Percentiles rank a stretch among this genome's conserved stretches.
Conservation (phyloP, 768 basidiomycete species). For the Multifurca ochricompacta region DNA sequence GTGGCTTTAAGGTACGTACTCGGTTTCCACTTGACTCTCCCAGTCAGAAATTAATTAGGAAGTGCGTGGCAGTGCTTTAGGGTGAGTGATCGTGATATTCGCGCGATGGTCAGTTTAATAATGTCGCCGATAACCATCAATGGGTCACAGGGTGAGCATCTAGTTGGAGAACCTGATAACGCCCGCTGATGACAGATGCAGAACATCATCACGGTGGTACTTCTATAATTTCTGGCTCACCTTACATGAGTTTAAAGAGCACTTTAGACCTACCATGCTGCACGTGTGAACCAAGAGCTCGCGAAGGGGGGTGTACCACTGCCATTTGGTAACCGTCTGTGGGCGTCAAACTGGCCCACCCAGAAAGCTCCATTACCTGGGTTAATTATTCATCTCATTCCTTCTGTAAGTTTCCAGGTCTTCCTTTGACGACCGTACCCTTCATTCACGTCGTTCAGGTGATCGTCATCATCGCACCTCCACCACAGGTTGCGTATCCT, state of each 20-base stretch:
- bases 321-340: constrained; percentile 49
- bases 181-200: neutral
- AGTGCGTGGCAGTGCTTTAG: constrained; percentile 29
- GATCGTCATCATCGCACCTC: constrained; percentile 49
- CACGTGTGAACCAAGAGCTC: constrained; percentile 51
- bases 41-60: neutral
- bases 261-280: constrained; percentile 40
- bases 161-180: neutral
- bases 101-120: neutral
- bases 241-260: neutral
- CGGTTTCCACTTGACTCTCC: neutral
- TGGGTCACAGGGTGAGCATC: constrained; percentile 5
- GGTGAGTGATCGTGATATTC: constrained; percentile 20
- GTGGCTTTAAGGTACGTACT: constrained; percentile 43
- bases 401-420: constrained; percentile 31
- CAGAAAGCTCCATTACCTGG: constrained; percentile 50
- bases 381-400: constrained; percentile 47
- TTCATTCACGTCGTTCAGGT: constrained; percentile 26
- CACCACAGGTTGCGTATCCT: constrained; percentile 45
- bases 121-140: neutral
- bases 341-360: constrained; percentile 57
- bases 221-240: neutral
- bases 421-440: neutral
- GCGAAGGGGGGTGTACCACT: constrained; percentile 58
- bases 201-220: constrained; percentile 12